Evolutionary conservation across 2,329 filamentous ascomycete species (phyloP).

Genomic region (Zymoseptoria ardabiliae): DNA sequence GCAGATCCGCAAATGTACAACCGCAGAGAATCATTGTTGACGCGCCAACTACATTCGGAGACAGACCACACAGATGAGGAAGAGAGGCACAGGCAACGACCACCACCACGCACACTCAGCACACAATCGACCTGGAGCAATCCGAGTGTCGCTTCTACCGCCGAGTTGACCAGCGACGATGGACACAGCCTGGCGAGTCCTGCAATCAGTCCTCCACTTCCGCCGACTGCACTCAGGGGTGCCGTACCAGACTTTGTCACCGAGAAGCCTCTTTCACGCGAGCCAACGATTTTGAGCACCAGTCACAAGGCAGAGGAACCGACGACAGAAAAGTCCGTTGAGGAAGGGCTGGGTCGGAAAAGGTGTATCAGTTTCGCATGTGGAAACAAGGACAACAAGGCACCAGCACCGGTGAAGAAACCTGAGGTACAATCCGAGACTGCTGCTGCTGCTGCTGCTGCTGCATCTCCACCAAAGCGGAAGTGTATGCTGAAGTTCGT

Average conservation of each 20-base stretch:
- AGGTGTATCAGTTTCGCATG: slow-evolving; percentile 92
- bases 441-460: slow-evolving; percentile 3
- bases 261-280: slow-evolving; percentile 33
- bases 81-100: slow-evolving; percentile 8
- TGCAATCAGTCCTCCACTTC: slow-evolving; percentile 73
- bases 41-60: slow-evolving; percentile 63
- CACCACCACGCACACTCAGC: slow-evolving; percentile 37
- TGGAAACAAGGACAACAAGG: slow-evolving; percentile 50
- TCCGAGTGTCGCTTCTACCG: slow-evolving; percentile 72
- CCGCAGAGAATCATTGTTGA: slow-evolving; percentile 74
- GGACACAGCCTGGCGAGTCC: slow-evolving; percentile 70
- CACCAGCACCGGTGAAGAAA: slow-evolving; percentile 25
- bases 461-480: slow-evolving; percentile 42
- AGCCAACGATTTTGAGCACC: slow-evolving; percentile 32
- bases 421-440: slow-evolving; percentile 3
- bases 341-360: slow-evolving; percentile 64
- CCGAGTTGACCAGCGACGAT: slow-evolving; percentile 90
- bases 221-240: slow-evolving; percentile 44
- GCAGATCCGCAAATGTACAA: slow-evolving; percentile 41
- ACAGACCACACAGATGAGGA: slow-evolving; percentile 39
- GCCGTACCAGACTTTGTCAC: slow-evolving; percentile 29
- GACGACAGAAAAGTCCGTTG: slow-evolving; percentile 48
- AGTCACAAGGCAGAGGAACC: slow-evolving; percentile 22
- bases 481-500: slow-evolving; percentile 66
- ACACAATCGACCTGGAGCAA: slow-evolving; percentile 69